These are phyloP conservation scores for Penicillium sp. DNA, from an alignment of 2,329 filamentous ascomycete species.

Conservation along the genomic window DNA sequence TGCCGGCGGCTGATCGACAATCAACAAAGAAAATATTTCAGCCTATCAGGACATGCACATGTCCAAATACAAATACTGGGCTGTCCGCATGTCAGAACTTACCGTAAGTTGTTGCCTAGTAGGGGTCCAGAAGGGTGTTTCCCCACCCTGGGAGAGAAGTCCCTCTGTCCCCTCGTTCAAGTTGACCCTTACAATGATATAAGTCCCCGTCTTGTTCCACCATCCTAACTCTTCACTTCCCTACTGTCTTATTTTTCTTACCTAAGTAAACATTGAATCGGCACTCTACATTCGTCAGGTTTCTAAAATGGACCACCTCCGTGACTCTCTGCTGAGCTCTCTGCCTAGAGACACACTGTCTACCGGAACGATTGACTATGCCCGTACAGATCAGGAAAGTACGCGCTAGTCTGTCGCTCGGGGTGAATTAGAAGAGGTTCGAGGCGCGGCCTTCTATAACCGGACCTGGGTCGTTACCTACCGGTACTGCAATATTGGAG, in stretches of 20 bases:
- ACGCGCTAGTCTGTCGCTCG: not conserved
- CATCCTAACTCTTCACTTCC: not conserved
- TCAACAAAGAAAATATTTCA: not conserved
- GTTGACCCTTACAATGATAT: not conserved
- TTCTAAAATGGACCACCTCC: conserved; percentile 2
- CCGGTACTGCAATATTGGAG: conserved; percentile 28
- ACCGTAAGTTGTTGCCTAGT: not conserved
- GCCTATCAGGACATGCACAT: not conserved
- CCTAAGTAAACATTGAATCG: not conserved
- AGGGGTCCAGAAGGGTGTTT: not conserved
- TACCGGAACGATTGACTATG: not conserved
- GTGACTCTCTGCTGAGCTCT: conserved; percentile 5
- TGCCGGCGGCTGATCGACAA: not conserved
- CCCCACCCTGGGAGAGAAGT: not conserved
- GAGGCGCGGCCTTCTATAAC: conserved; percentile 22
- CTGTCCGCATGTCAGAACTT: not conserved
- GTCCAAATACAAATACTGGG: not conserved
- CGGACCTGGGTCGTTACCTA: conserved; percentile 22
- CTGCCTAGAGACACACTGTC: not conserved
- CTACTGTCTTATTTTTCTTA: not conserved
- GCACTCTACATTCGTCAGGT: not conserved
- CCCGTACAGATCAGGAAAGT: not conserved
- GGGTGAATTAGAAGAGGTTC: conserved; percentile 18
- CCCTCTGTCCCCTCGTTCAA: not conserved
- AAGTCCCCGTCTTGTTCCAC: not conserved